These are phyloP conservation scores for Calonectria hawksworthii DNA, from an alignment of 2,329 filamentous ascomycete genomes.

Conservation along the genomic window DNA sequence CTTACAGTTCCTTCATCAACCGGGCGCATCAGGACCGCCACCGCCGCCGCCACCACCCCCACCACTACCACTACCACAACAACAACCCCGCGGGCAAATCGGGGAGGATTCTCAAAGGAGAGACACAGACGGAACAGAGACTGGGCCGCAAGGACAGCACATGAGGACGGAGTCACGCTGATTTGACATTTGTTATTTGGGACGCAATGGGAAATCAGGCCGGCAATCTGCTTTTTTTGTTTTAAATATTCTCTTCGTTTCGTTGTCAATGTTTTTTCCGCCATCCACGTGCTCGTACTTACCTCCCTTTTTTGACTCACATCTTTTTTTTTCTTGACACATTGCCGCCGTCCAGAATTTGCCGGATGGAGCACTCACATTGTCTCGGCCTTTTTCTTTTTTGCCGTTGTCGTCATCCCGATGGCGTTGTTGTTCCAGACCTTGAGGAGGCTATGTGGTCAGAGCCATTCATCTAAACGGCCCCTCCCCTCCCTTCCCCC, in stretches of 20 bases:
- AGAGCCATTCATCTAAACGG: background rate
- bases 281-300: background rate
- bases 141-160: constrained; percentile 29
- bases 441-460: background rate
- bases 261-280: constrained; percentile 7
- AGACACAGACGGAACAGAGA: constrained; percentile 28
- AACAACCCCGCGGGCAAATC: background rate
- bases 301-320: background rate
- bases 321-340: background rate
- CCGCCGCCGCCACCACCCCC: background rate
- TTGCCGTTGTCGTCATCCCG: background rate
- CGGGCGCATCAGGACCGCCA: background rate
- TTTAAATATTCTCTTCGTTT: constrained; percentile 9
- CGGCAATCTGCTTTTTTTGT: constrained; percentile 5
- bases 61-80: background rate
- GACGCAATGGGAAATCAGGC: background rate
- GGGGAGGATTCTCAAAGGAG: constrained; percentile 12
- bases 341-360: background rate
- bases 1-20: constrained; percentile 10
- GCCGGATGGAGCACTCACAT: background rate
- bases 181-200: constrained; percentile 6
- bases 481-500: background rate
- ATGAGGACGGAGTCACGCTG: constrained; percentile 29
- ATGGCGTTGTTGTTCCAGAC: background rate
- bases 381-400: background rate